Base-by-base conservation (phyloP, 2,329 filamentous ascomycete genomes). In the Aureobasidium zeae region DNA sequence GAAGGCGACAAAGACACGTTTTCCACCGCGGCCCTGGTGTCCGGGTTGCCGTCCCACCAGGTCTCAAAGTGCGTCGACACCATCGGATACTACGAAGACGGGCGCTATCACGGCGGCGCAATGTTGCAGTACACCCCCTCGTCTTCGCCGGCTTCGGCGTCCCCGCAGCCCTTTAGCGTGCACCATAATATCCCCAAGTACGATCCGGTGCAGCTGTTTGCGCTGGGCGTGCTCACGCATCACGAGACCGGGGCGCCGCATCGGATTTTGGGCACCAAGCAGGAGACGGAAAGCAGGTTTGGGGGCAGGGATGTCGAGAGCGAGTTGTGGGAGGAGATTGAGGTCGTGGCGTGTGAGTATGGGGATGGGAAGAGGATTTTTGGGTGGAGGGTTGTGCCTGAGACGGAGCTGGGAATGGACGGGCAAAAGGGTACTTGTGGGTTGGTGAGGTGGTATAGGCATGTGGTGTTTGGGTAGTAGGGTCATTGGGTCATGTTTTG, bases 1-100 rank as follows among this genome's bases (percentile, higher is more conserved):
- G 61, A 71, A 53, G 70, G 70, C 12, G 69, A 72, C 54, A 72
- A 72, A 51, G 69, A 72, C 50, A 71, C 68, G 0, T 72, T 72
- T 49, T 52, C 68, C n/a, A 57, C 63, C 3, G 69, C 68, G 4
- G 67, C 70, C 5, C 49, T 62, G 4, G 64, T 57, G 5, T 52
- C 68, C 2, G 51, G 56, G 5, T 55, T 62, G 8, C 52, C 61
- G 2, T 69, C 63, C 51, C 68, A 70, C 49, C 57, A 63, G 24
- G 67, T 71, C 33, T 42, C 36, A 20, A 32, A 48, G 19, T 44
- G 44, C 12, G 57, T 55, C 31, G 43, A 45, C 7, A 45, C 44
- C 8, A 37, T 50, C 17, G 45, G 46, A 16, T 48, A 50, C 19
- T 42, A 45, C 10, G 49, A 48, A 11, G 38, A 33, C 10, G 47